Conservation (phyloP, 371 early-diverging fungal species). For the Mucor plumbeus region DNA sequence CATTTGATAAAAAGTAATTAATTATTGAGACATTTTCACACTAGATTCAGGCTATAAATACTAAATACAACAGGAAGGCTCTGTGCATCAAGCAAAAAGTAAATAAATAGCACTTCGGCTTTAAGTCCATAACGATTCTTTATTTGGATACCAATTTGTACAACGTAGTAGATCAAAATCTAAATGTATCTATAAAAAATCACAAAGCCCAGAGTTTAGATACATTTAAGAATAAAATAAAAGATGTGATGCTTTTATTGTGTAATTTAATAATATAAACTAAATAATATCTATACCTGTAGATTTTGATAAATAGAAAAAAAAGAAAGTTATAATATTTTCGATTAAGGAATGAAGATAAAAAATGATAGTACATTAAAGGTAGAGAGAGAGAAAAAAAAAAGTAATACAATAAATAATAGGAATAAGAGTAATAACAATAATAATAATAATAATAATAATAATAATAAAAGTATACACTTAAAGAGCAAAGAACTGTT, state of each 20-base stretch:
- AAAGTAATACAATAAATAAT: too few relatives aligned
- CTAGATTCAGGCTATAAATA: too few relatives aligned
- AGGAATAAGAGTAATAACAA: background rate
- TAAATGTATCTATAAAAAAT: background rate
- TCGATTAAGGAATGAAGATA: background rate
- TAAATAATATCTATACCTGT: background rate
- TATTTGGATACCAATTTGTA: background rate
- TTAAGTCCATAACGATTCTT: background rate
- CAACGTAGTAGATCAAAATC: background rate
- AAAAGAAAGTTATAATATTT: background rate
- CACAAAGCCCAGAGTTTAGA: background rate
- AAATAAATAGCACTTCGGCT: background rate
- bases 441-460: too few relatives aligned
- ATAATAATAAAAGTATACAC: background rate
- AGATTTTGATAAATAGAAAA: background rate
- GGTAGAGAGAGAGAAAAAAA: background rate
- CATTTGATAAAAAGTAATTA: background rate
- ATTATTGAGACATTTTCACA: too few relatives aligned
- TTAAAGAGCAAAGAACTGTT: constrained; percentile 63
- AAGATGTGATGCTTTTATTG: background rate
- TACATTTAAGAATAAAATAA: background rate
- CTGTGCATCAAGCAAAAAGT: background rate
- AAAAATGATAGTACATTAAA: background rate
- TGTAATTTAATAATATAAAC: background rate
- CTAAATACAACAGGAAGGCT: too few relatives aligned